Evolutionary conservation across 2,329 filamentous ascomycete species (phyloP).

Genomic region (Aspergillus floridensis): DNA sequence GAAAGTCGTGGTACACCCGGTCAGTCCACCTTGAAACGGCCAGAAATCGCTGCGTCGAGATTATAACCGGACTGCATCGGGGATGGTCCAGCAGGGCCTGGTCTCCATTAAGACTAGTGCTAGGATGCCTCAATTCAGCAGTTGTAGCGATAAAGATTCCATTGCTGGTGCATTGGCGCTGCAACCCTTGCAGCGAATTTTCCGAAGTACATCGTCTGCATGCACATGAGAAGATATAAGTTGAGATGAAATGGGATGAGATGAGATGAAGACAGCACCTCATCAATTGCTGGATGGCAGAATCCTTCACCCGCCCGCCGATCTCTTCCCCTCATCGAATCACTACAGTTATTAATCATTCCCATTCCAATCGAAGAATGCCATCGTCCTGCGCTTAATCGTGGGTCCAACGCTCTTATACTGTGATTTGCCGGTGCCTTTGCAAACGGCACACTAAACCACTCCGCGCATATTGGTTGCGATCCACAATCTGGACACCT

Average conservation of each 20-base stretch:
- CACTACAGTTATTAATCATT: background rate
- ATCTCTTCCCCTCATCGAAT: background rate
- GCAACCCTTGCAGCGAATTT: background rate
- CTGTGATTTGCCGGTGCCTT: background rate
- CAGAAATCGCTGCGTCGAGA: background rate
- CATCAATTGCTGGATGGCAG: background rate
- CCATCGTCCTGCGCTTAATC: background rate
- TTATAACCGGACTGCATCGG: background rate
- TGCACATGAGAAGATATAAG: background rate
- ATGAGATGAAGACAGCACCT: background rate
- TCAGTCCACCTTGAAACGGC: background rate
- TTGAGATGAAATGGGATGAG: background rate
- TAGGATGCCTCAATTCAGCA: background rate
- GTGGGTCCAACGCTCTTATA: background rate
- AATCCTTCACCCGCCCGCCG: background rate
- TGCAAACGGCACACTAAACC: background rate
- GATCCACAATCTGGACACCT: background rate
- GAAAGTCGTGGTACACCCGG: background rate
- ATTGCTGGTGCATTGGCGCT: background rate
- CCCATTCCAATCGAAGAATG: background rate
- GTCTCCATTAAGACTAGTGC: background rate
- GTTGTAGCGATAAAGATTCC: background rate
- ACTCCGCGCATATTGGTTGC: background rate
- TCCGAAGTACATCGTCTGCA: background rate
- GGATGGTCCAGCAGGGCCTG: background rate